phyloP scores from a whole-genome alignment of 1,139 yeast species.

The Nadsonia starkeyi-henricii region DNA sequence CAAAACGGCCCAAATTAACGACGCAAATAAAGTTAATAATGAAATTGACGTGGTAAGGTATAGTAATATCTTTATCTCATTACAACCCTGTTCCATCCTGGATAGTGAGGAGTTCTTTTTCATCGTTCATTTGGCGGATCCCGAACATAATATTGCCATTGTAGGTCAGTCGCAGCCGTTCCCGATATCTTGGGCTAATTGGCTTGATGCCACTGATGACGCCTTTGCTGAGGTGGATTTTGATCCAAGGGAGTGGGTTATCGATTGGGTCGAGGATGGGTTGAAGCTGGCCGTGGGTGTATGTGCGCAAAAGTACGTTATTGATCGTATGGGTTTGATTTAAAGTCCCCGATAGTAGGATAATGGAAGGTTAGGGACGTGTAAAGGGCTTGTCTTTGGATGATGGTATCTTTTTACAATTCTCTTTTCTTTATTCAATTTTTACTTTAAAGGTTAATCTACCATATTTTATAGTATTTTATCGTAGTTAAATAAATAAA shows the following conservation, averaged over 20 bases:
- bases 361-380: no score
- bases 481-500: no score
- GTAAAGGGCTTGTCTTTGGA: no score
- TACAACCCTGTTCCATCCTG: conserved; percentile 42
- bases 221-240: conserved; percentile 31
- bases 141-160: conserved; percentile 59
- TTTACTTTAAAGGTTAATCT: no score
- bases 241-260: conserved; percentile 94
- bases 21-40: conserved; percentile 9
- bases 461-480: no score
- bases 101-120: conserved; percentile 40
- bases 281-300: conserved; percentile 69
- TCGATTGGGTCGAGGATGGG: conserved; percentile 80
- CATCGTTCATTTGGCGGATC: conserved; percentile 61
- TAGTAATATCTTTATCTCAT: conserved; percentile 64
- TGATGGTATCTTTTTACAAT: no score
- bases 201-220: conserved; percentile 41
- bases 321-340: conserved; percentile 68
- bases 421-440: no score
- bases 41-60: conserved; percentile 21
- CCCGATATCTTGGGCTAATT: conserved; percentile 78
- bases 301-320: conserved; percentile 79
- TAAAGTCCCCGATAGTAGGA: conserved; percentile 6
- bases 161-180: conserved; percentile 75
- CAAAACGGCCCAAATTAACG: conserved; percentile 19